Percentiles rank a stretch among this genome's conserved stretches.
phyloP scores from a whole-genome alignment of 2,329 filamentous ascomycete genomes.

The Capronia coronata region DNA sequence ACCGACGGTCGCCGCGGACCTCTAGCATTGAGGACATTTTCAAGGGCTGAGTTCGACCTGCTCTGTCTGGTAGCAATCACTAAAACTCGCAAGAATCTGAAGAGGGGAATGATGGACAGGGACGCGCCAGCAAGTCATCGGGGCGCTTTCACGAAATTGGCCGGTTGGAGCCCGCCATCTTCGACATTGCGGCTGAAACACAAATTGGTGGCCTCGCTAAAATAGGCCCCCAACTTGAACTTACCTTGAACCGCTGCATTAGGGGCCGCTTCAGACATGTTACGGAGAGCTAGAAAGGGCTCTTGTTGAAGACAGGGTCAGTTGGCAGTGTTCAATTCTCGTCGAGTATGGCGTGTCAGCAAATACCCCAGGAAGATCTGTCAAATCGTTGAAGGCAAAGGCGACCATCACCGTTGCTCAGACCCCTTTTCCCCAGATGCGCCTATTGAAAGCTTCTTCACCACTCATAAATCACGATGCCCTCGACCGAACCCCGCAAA shows the following conservation, averaged over 20 bases:
- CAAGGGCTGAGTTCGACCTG: background rate
- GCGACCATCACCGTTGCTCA: background rate
- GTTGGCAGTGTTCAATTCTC: too few species aligned
- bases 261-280: constrained; percentile 9
- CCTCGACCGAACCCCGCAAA: background rate
- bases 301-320: too few species aligned
- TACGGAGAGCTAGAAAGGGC: constrained; percentile 3
- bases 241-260: constrained; percentile 15
- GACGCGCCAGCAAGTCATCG: constrained; percentile 8
- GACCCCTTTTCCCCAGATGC: background rate
- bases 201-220: constrained; percentile 12
- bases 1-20: constrained; percentile 31
- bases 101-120: constrained; percentile 3
- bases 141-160: background rate
- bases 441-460: background rate
- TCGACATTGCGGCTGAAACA: background rate
- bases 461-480: background rate
- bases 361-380: too few species aligned
- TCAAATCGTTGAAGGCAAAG: too few species aligned
- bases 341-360: too few species aligned
- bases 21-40: constrained; percentile 24
- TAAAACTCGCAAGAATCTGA: background rate
- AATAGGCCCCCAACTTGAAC: constrained; percentile 16
- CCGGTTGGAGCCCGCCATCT: background rate
- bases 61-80: background rate